Conservation (phyloP, 208 protist genomes). For the Crithidia fasciculata region DNA sequence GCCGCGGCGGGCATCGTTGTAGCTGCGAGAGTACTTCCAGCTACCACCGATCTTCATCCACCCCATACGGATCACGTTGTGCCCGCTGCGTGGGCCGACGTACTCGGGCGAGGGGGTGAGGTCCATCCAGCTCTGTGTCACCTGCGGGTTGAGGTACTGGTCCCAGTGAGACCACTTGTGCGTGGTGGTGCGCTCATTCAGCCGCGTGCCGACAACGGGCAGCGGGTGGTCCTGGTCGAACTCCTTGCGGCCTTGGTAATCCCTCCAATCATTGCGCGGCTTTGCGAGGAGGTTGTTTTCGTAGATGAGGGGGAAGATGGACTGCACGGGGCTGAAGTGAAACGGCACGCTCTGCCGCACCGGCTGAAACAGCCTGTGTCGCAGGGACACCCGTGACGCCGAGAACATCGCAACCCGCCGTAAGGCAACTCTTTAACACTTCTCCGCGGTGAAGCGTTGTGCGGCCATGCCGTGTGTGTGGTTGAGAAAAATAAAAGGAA, state of each 20-base stretch:
- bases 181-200: conserved; percentile 77
- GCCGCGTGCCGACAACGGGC: conserved; percentile 76
- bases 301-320: conserved; percentile 91
- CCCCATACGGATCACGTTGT: conserved; percentile 90
- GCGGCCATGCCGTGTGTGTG: no score
- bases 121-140: conserved; percentile 72
- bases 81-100: conserved; percentile 81
- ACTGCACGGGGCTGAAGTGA: conserved; percentile 78
- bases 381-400: conserved; percentile 14
- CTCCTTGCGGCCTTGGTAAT: conserved; percentile 76
- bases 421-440: no score
- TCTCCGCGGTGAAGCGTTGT: no score
- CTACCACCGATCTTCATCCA: conserved; percentile 93
- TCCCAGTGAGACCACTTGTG: conserved; percentile 91
- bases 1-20: conserved; percentile 81
- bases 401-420: conserved; percentile 23
- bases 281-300: conserved; percentile 86
- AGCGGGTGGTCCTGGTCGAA: conserved; percentile 88
- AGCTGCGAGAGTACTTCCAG: conserved; percentile 86
- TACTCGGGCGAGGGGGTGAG: conserved; percentile 84
- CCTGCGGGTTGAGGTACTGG: conserved; percentile 85
- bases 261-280: conserved; percentile 80
- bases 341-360: conserved; percentile 71
- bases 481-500: no score
- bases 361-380: conserved; percentile 80